These are phyloP conservation scores for Liriodendron chinense DNA, from an alignment of 164 flowering plant genomes.

Conservation along the genomic window DNA sequence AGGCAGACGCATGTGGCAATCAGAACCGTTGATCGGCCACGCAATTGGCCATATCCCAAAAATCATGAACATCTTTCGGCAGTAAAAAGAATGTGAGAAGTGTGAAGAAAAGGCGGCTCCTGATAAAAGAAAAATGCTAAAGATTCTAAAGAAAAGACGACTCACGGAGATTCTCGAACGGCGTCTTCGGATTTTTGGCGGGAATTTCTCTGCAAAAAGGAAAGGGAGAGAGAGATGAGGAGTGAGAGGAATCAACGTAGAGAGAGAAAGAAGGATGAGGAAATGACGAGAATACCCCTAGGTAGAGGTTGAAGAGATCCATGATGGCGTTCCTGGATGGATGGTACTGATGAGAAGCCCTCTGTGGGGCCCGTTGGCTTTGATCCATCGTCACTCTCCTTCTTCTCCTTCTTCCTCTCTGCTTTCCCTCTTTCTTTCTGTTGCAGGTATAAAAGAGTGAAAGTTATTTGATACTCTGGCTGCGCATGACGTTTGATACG, in stretches of 20 bases:
- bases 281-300: slow-evolving; percentile 45
- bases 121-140: too few relatives aligned
- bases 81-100: background rate
- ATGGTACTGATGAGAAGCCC: slow-evolving; percentile 52
- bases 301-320: slow-evolving; percentile 87
- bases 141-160: background rate
- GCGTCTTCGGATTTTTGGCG: slow-evolving; percentile 64
- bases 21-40: too few relatives aligned
- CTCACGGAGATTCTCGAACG: slow-evolving; percentile 75
- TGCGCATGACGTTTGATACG: too few relatives aligned
- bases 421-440: background rate
- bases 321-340: slow-evolving; percentile 62
- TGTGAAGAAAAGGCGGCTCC: too few relatives aligned
- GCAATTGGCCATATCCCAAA: too few relatives aligned
- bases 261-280: background rate
- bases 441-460: too few relatives aligned
- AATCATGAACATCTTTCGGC: too few relatives aligned
- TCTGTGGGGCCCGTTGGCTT: slow-evolving; percentile 36
- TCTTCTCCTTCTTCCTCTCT: background rate
- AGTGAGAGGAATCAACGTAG: background rate
- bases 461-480: too few relatives aligned
- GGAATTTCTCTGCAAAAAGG: slow-evolving; percentile 48
- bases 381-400: slow-evolving; percentile 19
- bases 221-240: background rate
- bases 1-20: too few relatives aligned